Percentiles rank a stretch among this genome's conserved stretches.
Conservation (phyloP, 2,329 filamentous ascomycete species). For the Zymoseptoria pseudotritici region DNA sequence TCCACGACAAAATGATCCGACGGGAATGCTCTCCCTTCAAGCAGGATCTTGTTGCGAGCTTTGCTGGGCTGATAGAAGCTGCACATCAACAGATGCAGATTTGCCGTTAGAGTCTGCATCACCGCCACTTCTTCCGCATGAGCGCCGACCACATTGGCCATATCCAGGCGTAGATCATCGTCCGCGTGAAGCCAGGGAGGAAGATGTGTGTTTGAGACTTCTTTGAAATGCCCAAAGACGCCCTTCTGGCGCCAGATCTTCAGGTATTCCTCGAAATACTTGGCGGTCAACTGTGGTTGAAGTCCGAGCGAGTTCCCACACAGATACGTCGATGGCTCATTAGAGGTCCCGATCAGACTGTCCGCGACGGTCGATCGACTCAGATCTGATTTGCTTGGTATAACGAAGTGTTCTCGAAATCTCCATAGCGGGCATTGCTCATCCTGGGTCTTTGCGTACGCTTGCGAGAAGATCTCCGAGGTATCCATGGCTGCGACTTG, state of each 20-base stretch:
- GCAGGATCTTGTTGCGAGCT: conserved; percentile 66
- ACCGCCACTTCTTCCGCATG: conserved; percentile 66
- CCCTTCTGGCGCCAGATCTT: conserved; percentile 78
- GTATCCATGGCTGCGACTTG: conserved; percentile 8
- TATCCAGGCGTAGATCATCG: conserved; percentile 62
- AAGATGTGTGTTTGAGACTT: conserved; percentile 59
- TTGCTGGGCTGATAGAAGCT: conserved; percentile 70
- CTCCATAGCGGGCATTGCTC: conserved; percentile 31
- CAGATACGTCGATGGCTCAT: conserved; percentile 61
- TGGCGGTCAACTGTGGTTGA: conserved; percentile 62
- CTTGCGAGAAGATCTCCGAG: conserved; percentile 8
- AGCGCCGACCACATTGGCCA: conserved; percentile 68
- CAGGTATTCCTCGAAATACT: conserved; percentile 64
- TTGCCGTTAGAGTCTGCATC: conserved; percentile 80
- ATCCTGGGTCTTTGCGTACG: conserved; percentile 26
- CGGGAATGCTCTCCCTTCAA: conserved; percentile 87
- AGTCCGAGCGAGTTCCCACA: conserved; percentile 85
- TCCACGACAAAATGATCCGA: conserved; percentile 64
- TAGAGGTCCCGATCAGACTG: too few species aligned
- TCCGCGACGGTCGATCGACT: conserved; percentile 41
- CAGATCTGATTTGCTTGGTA: conserved; percentile 67
- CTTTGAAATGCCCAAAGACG: conserved; percentile 74
- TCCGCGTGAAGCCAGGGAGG: conserved; percentile 72
- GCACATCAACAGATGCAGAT: conserved; percentile 74
- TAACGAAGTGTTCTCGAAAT: conserved; percentile 61